phyloP scores from a whole-genome alignment of 2,329 filamentous ascomycete species.

The Arthroderma sp. region DNA sequence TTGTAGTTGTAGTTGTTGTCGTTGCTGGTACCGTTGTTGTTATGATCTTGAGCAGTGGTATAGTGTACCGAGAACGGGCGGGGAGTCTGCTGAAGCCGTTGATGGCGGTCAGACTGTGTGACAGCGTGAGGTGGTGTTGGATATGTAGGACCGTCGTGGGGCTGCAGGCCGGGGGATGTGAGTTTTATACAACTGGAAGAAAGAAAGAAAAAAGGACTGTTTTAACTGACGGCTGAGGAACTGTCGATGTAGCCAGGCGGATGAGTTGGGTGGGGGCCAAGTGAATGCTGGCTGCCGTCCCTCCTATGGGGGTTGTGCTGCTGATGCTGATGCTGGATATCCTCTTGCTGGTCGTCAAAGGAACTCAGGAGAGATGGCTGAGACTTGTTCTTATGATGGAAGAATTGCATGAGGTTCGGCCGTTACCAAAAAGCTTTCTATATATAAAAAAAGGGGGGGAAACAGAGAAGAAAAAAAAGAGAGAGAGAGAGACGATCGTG shows the following conservation, averaged over 20 bases:
- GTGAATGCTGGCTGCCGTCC: not conserved
- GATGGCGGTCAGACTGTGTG: not conserved
- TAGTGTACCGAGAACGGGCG: not conserved
- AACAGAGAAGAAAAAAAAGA: not conserved
- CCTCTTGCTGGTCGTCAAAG: not conserved
- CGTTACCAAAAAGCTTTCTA: not conserved
- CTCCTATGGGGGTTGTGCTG: conserved; percentile 3
- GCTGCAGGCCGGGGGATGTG: not conserved
- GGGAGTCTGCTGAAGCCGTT: not conserved
- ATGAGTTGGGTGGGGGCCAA: conserved; percentile 2
- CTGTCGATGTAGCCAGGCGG: not conserved
- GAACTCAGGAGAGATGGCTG: conserved; percentile 11
- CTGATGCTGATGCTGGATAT: conserved; percentile 5
- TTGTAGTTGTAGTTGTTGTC: not conserved
- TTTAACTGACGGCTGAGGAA: too few species aligned
- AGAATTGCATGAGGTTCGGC: conserved; percentile 11
- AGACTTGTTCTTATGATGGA: conserved; percentile 14
- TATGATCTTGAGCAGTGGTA: not conserved
- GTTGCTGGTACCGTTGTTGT: not conserved
- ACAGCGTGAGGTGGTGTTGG: not conserved
- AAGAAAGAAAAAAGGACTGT: too few species aligned
- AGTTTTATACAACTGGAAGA: too few species aligned
- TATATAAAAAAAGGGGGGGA: not conserved
- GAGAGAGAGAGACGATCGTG: not conserved
- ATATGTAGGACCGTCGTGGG: not conserved